Conservation (phyloP, 805 yeast species). For the Myxozyma lipomycoides region DNA sequence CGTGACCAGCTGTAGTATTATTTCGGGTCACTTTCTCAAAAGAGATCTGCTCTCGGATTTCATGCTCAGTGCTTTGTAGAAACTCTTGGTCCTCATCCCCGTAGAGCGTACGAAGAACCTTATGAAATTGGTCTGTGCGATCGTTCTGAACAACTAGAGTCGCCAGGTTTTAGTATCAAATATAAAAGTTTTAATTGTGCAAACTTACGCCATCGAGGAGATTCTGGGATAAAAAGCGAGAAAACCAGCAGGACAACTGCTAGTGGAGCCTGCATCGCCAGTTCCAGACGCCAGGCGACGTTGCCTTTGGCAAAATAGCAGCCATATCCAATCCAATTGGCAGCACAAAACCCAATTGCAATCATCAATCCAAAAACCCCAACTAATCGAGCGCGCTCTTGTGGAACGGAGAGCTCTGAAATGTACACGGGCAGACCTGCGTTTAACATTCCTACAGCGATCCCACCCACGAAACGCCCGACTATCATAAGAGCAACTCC, state of each 20-base stretch:
- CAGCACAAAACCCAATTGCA: constrained; percentile 60
- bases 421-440: constrained; percentile 62
- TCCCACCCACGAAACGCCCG: constrained; percentile 40
- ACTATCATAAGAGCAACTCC: constrained; percentile 57
- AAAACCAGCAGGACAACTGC: constrained; percentile 43
- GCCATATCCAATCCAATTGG: constrained; percentile 69
- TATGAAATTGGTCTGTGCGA: constrained; percentile 56
- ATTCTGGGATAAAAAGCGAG: constrained; percentile 63
- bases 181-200: too few relatives aligned
- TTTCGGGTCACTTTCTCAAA: constrained; percentile 28
- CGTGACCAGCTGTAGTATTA: too few relatives aligned
- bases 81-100: constrained; percentile 5
- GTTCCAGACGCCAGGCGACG: constrained; percentile 64
- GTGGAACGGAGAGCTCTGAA: constrained; percentile 57
- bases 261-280: constrained; percentile 58
- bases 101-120: constrained; percentile 3
- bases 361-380: constrained; percentile 59
- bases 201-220: constrained; percentile 80
- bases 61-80: constrained; percentile 5
- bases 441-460: constrained; percentile 58
- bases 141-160: constrained; percentile 68
- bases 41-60: constrained; percentile 16
- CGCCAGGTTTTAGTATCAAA: too few relatives aligned
- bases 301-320: constrained; percentile 46
- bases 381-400: constrained; percentile 54